A percentile compares a stretch with the other conserved stretches of the same genome.
Conservation (phyloP, 768 basidiomycete species). For the Russula lepida region DNA sequence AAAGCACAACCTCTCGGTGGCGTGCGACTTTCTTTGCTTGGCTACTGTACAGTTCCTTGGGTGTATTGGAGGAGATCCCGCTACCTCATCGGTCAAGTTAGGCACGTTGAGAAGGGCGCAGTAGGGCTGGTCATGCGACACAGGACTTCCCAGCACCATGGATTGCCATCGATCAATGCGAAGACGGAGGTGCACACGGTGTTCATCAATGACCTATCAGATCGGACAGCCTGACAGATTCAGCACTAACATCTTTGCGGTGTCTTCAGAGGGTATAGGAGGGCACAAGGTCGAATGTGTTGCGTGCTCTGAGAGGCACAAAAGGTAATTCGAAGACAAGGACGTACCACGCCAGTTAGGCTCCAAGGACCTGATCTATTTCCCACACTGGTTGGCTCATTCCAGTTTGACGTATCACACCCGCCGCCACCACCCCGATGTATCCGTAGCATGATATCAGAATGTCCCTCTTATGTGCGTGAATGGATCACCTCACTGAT, state of each 20-base stretch:
- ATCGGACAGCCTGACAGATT: background rate
- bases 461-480: background rate
- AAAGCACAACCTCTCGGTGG: background rate
- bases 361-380: conserved; percentile 3
- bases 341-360: conserved; percentile 5
- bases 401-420: background rate
- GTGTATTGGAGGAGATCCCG: background rate
- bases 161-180: background rate
- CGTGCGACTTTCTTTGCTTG: background rate
- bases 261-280: background rate
- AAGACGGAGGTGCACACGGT: background rate
- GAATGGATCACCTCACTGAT: conserved; percentile 2
- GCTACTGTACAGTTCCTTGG: background rate
- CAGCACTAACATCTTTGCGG: background rate
- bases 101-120: background rate
- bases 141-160: background rate
- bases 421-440: conserved; percentile 1
- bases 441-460: conserved; percentile 4
- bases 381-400: background rate
- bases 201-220: background rate
- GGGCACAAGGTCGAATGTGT: background rate
- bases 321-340: background rate
- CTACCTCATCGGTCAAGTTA: background rate
- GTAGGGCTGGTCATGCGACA: background rate
- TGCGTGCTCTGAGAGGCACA: background rate